These are phyloP conservation scores for Aspergillus sp. DNA, from an alignment of 2,329 filamentous ascomycete genomes.

Conservation along the genomic window DNA sequence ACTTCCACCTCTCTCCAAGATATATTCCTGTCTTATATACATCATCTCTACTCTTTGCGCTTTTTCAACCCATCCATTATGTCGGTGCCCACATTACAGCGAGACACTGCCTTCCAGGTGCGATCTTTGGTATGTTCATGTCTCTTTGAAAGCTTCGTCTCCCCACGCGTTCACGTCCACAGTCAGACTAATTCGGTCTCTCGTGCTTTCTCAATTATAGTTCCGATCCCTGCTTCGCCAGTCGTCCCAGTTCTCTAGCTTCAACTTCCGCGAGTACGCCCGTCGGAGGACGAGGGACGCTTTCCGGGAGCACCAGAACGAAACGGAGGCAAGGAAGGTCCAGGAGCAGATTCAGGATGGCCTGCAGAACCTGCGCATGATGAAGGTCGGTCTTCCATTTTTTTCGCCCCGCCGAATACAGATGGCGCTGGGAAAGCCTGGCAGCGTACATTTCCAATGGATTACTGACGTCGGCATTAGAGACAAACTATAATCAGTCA, in stretches of 20 bases:
- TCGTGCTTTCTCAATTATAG: conserved; percentile 45
- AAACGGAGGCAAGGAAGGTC: conserved; percentile 71
- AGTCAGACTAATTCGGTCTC: background rate
- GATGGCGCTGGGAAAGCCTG: background rate
- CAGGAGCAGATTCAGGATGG: conserved; percentile 90
- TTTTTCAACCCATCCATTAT: conserved; percentile 26
- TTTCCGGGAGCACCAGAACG: conserved; percentile 75
- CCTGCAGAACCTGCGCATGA: conserved; percentile 76
- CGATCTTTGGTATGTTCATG: conserved; percentile 44
- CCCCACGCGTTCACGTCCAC: conserved; percentile 1
- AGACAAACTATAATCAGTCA: conserved; percentile 93
- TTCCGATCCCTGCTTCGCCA: conserved; percentile 91
- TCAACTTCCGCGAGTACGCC: conserved; percentile 98
- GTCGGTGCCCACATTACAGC: conserved; percentile 44
- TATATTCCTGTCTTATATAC: background rate
- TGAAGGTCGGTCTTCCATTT: conserved; percentile 69
- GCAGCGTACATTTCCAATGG: background rate
- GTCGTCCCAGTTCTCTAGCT: conserved; percentile 81
- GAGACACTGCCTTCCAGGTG: conserved; percentile 47
- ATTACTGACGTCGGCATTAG: conserved; percentile 55
- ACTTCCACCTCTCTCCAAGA: background rate
- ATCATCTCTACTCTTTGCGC: conserved; percentile 8
- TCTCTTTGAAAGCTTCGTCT: background rate
- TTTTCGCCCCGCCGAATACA: background rate
- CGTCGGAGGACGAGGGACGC: conserved; percentile 85